Percentiles rank a stretch among this genome's conserved stretches.
phyloP scores from a whole-genome alignment of 257 asterid genomes.

The Coffea canephora region DNA sequence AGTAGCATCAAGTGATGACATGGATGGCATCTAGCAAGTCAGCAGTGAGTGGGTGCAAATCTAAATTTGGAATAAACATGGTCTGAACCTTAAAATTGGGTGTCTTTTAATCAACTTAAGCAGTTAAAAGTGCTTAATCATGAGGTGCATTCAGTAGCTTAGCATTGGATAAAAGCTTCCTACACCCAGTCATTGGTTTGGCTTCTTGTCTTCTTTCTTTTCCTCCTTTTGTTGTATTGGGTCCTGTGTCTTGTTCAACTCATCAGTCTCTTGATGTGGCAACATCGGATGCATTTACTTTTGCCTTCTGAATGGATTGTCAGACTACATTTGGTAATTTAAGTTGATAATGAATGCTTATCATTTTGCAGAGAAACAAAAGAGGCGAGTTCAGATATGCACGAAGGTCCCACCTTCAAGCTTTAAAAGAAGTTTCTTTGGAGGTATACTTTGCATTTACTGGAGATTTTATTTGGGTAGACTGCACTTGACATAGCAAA shows the following conservation, averaged over 20 bases:
- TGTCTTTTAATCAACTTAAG: not conserved
- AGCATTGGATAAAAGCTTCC: not conserved
- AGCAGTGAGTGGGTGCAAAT: not conserved
- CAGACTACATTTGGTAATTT: not conserved
- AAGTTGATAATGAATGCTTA: slow-evolving; percentile 15
- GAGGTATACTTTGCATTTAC: slow-evolving; percentile 49
- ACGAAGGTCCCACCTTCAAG: slow-evolving; percentile 88
- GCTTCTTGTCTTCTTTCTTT: not conserved
- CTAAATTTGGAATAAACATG: not conserved
- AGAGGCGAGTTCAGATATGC: slow-evolving; percentile 78
- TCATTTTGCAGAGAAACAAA: slow-evolving; percentile 54
- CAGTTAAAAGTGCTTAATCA: not conserved
- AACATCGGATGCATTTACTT: not conserved
- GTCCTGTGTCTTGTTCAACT: not conserved
- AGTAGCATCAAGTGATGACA: not conserved
- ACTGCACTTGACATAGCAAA: not conserved
- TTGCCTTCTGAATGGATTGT: not conserved
- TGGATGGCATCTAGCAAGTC: not conserved
- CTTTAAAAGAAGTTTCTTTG: slow-evolving; percentile 62
- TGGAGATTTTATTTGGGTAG: slow-evolving; percentile 7
- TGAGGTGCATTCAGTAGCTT: not conserved
- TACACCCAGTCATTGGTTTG: not conserved
- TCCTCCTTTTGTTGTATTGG: not conserved
- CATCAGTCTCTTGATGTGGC: not conserved
- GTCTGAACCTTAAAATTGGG: not conserved